Percentiles rank a stretch among this genome's conserved stretches.
These are phyloP conservation scores for Citrullus colocynthis DNA, from an alignment of 306 rosid genomes.

Conservation along the genomic window DNA sequence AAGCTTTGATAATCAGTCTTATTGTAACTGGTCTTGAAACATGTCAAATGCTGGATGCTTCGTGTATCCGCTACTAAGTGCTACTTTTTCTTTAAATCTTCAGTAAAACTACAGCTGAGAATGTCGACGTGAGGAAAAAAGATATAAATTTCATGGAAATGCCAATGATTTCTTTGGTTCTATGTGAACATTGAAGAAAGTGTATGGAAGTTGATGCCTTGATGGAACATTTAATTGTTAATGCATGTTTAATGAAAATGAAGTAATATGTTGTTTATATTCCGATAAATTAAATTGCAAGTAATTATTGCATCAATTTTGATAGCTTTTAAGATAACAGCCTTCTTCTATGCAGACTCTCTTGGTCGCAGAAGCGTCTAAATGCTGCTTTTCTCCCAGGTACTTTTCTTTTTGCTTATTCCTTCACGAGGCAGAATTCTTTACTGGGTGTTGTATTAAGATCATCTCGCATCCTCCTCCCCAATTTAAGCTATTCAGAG, in stretches of 20 bases:
- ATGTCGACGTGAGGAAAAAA: not conserved
- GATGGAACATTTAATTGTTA: not conserved
- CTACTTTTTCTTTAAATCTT: not conserved
- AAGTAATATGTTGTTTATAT: not conserved
- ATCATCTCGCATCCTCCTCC: not conserved
- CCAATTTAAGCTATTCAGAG: not conserved
- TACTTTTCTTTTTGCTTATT: slow-evolving; percentile 3
- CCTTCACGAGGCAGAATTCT: not conserved
- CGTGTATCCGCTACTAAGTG: not conserved
- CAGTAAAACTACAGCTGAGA: not conserved
- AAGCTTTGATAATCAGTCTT: not conserved
- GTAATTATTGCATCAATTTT: not conserved
- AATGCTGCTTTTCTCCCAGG: slow-evolving; percentile 42
- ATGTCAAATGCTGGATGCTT: not conserved
- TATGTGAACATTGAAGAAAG: not conserved
- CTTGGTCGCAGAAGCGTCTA: slow-evolving; percentile 47
- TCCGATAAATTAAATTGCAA: not conserved
- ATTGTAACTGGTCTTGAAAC: not conserved
- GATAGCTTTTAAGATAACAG: not conserved
- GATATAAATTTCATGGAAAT: not conserved
- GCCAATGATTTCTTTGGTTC: not conserved
- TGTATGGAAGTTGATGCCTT: not conserved
- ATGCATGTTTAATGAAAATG: not conserved
- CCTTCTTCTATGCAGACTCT: slow-evolving; percentile 25
- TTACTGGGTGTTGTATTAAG: not conserved